Base-by-base conservation (phyloP, 768 basidiomycete species). In the Roridomyces roridus region DNA sequence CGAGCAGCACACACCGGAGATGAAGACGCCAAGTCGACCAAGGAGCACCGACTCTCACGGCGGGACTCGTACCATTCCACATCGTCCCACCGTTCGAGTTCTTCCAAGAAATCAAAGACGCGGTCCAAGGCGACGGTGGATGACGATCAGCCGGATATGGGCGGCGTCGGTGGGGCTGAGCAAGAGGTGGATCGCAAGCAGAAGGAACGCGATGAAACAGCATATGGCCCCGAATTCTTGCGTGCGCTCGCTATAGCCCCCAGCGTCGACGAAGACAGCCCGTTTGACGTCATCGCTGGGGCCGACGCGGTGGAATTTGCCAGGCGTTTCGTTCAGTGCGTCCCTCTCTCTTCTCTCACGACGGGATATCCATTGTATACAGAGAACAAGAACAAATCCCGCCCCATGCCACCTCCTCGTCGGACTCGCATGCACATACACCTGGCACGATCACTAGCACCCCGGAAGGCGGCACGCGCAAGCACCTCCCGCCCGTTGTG, bases 191-290 rank as follows among this genome's bases (percentile, higher is more conserved):
- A n/a, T n/a, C n/a, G n/a, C n/a, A n/a, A n/a, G n/a, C n/a, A n/a
- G n/a, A n/a, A n/a, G n/a, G n/a, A n/a, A n/a, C n/a, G n/a, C n/a
- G n/a, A n/a, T n/a, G 31, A 34, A 34, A 8, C 31, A 34, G 69
- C 71, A 51, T 82, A 80, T 57, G 60, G 74, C 10, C 77, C 79
- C 17, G 81, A 80, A 61, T 82, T 78, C 57, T 24, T 44, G 21
- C 43, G 25, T 10, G 4, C 25, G 43, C 8, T 23, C n/a, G 43
- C 42, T 21, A 7, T 18, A 17, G 20, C 21, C 3, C 24, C n/a
- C 12, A 25, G 37, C 37, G 44, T 25, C 18, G 44, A 3, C 44
- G 25, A 23, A 2, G 25, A 26, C 5, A 44, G 43, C 43, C 23
- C 43, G 6, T 69, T 79, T 65, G 79, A 75, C 65, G 71, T 82